A percentile compares a stretch with the other conserved stretches of the same genome.
These are phyloP conservation scores for Protomyces inundatus DNA, from an alignment of 1,139 yeast species.

Conservation along the genomic window DNA sequence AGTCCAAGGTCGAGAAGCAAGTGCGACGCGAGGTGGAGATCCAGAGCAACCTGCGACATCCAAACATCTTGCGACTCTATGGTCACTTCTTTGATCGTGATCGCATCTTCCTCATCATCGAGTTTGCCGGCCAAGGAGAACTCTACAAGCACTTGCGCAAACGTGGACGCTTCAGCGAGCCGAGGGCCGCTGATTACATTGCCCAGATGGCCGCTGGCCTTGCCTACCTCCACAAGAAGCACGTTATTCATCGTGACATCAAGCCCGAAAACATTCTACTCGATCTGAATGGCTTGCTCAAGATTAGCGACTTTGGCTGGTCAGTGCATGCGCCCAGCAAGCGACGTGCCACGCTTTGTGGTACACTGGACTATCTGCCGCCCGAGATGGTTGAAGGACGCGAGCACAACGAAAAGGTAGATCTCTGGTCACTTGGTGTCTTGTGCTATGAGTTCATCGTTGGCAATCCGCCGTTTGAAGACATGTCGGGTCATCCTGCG, in stretches of 20 bases:
- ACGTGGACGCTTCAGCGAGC: conserved; percentile 63
- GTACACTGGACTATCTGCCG: conserved; percentile 88
- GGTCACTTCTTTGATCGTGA: conserved; percentile 79
- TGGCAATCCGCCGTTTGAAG: conserved; percentile 89
- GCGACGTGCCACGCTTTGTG: conserved; percentile 78
- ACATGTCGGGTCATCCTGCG: conserved; percentile 54
- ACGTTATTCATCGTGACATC: conserved; percentile 83
- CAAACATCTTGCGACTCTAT: conserved; percentile 69
- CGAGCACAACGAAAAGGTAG: conserved; percentile 74
- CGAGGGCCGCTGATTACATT: conserved; percentile 69
- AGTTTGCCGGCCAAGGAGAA: conserved; percentile 83
- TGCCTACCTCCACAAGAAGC: conserved; percentile 65
- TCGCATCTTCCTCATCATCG: conserved; percentile 76
- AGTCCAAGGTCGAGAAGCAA: conserved; percentile 77
- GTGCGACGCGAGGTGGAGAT: conserved; percentile 88
- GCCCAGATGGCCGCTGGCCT: conserved; percentile 79
- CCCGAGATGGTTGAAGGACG: conserved; percentile 91
- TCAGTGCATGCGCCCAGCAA: conserved; percentile 60
- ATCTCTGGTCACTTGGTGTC: conserved; percentile 90
- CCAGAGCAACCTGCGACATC: conserved; percentile 68
- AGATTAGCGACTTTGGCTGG: conserved; percentile 96
- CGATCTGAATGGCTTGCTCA: conserved; percentile 65
- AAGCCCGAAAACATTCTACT: conserved; percentile 86
- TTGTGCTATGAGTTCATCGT: conserved; percentile 78
- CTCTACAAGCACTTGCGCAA: conserved; percentile 65